Base-by-base conservation (phyloP, 495 filamentous ascomycete species). In the Neurospora sp. region DNA sequence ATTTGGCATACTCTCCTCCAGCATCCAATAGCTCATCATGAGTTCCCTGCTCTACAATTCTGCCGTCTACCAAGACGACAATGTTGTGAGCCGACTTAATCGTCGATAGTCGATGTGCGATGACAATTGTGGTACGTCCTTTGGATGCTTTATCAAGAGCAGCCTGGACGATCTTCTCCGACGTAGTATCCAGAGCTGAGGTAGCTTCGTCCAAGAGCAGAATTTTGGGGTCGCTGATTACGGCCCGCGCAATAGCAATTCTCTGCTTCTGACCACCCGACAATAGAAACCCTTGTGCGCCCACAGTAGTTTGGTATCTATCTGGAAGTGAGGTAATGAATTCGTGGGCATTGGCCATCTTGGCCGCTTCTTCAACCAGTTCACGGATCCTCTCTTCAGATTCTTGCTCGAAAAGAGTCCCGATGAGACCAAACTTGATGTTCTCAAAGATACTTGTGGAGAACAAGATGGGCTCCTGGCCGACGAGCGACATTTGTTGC, bases 121-220 rank as follows among this genome's bases (percentile, higher is more conserved):
- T 42, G 5, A 42, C 5, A 42, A 42, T 42, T 0, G 41, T 70
- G 12, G 69, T 70, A 20, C 39, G 22, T n/a, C 69, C 69, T 17
- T 70, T 85, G 14, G 93, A 88, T 48, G 93, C 94, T 59, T 86
- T 89, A 75, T 96, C 93, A 27, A 97, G 85, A 22, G 94, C 94
- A 65, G 92, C 91, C 81, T 97, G 94, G 2, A 97, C 94, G 9
- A 95, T 90, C 39, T 92, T 92, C 82, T 97, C 94, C 17, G 91
- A 93, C 77, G 93, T 94, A 41, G 94, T 96, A 78, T 97, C 94
- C 35, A 97, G 84, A 5, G 92, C 93, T 22, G 91, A 93, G 1
- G 94, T 97, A 39, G 94, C 94, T 80, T 97, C 94, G 78, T 97
- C 94, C 20, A 97, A 88, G 6, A 97, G 82, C 1, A 97, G 84